Base-by-base conservation (phyloP, 2,329 filamentous ascomycete species). In the Geosmithia putterillii region DNA sequence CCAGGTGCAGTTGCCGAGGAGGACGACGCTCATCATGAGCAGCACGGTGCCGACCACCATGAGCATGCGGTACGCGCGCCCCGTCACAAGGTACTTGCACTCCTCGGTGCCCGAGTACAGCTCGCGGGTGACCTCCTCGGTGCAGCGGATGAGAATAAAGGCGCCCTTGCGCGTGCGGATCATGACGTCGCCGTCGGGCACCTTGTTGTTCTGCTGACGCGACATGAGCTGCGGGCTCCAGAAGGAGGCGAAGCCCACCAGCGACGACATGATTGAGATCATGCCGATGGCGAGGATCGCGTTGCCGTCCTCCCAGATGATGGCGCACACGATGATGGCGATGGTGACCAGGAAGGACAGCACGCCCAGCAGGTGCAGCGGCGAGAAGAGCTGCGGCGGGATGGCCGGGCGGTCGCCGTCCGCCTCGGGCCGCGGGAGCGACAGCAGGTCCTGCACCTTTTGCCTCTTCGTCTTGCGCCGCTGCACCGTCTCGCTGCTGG, bases 1-100 rank as follows among this genome's bases (percentile, higher is more conserved):
- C 66, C 75, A 79, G n/a, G 67, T 67, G 56, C 74, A 77, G 53
- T 81, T 81, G 2, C 76, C 76, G 28, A 82, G 57, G 14, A 79
- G 58, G 12, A 81, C 73, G 10, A 81, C 74, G 1, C 71, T 68
- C 3, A 74, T 53, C 77, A 81, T 81, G 38, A 81, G 66, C 21
- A 80, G 49, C 8, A 76, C 66, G 8, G 77, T 81, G 28, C 73
- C 76, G 2, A 71, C 37, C 0, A 69, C 75, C 59, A 81, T 77
- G 7, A 79, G 65, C 1, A 64, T 54, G 18, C 71, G 67, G 53
- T 79, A 76, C 2, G 51, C 50, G n/a, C 53, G 59, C 22, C 57
- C 63, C 4, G 58, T 57, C 37, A 79, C 67, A 20, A 66, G 61
- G 50, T 80, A 81, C 22, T 69, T 53, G 55, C 77, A 81, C 51